Evolutionary conservation across 139 green algal genomes (phyloP).

Genomic region (Pseudopediastrum boryanum): DNA sequence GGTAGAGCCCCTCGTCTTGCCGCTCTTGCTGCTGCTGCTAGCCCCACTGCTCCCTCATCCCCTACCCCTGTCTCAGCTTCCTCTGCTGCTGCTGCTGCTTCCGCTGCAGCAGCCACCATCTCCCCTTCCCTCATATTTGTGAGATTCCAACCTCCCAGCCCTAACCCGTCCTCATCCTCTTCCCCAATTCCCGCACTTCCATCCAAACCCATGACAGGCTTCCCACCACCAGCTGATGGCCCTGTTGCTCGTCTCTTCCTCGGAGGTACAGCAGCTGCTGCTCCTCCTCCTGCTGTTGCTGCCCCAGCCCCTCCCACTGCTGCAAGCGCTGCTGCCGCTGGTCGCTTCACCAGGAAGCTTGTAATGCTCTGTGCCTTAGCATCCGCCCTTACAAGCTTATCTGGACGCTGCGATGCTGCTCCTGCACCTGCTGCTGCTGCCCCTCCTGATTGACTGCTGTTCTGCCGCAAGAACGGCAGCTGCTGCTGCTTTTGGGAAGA

Average conservation of each 20-base stretch:
- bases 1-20: slow-evolving; percentile 2
- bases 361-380: slow-evolving; percentile 68
- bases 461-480: not conserved
- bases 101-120: slow-evolving; percentile 24
- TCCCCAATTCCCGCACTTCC: no score
- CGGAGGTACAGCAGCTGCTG: slow-evolving; percentile 5
- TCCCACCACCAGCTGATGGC: no score
- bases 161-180: no score
- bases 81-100: slow-evolving; percentile 33
- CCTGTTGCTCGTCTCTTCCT: not conserved
- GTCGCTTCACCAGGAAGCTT: slow-evolving; percentile 55
- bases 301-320: not conserved
- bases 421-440: not conserved
- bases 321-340: not conserved
- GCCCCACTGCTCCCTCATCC: not conserved
- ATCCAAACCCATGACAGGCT: no score
- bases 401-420: slow-evolving; percentile 47
- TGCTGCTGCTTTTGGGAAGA: not conserved
- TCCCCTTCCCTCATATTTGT: no score
- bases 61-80: not conserved
- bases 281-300: slow-evolving; percentile 29
- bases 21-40: slow-evolving; percentile 24
- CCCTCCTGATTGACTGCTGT: not conserved
- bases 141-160: no score
- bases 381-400: slow-evolving; percentile 63